Conservation (phyloP, 306 rosid genomes). For the Corylus americana region DNA sequence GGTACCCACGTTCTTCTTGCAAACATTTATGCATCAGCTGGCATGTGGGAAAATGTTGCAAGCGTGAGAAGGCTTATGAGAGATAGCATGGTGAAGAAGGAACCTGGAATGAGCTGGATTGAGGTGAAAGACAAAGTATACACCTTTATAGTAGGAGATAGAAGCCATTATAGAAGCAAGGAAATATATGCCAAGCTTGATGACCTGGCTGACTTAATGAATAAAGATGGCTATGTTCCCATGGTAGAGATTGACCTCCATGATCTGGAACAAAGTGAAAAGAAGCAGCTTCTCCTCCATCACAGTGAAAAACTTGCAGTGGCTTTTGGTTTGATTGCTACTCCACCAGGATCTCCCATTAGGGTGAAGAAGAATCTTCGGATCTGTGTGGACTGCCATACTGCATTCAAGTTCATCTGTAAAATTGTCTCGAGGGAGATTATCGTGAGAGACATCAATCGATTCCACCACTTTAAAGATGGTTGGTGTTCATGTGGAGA, state of each 20-base stretch:
- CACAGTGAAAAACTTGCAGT: constrained; percentile 95
- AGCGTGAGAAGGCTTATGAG: constrained; percentile 72
- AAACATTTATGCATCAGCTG: constrained; percentile 81
- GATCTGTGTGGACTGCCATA: constrained; percentile 81
- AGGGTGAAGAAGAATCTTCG: constrained; percentile 89
- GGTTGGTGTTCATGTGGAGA: constrained; percentile 92
- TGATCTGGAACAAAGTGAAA: constrained; percentile 67
- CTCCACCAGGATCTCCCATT: constrained; percentile 65
- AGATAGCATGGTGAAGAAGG: constrained; percentile 76
- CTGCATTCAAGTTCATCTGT: constrained; percentile 65
- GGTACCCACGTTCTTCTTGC: constrained; percentile 91
- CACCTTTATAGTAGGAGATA: constrained; percentile 79
- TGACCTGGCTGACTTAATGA: constrained; percentile 52
- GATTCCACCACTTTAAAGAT: constrained; percentile 85
- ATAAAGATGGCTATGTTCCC: constrained; percentile 77
- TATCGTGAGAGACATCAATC: constrained; percentile 73
- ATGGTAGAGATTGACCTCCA: constrained; percentile 75
- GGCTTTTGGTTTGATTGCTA: constrained; percentile 78
- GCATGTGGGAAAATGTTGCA: constrained; percentile 83
- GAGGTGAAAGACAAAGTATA: constrained; percentile 73
- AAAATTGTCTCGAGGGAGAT: constrained; percentile 72
- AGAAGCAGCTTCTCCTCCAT: constrained; percentile 58
- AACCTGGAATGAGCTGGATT: constrained; percentile 95
- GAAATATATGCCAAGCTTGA: constrained; percentile 81
- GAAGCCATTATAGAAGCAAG: constrained; percentile 64